Evolutionary conservation across 805 yeast genomes (phyloP).

Genomic region (Candida argentea): DNA sequence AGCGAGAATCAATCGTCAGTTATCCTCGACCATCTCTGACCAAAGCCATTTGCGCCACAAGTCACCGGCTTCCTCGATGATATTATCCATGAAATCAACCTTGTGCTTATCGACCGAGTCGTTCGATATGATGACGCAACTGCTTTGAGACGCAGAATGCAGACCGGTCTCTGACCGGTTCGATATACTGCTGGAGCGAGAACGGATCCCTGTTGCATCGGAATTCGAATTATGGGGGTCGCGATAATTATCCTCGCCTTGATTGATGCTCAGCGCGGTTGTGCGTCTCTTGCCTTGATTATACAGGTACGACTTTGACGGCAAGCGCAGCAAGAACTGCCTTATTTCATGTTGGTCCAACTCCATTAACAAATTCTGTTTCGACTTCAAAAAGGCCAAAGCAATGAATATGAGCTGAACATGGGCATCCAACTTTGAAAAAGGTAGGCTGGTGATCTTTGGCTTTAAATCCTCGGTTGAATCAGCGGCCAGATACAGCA

Average conservation of each 20-base stretch:
- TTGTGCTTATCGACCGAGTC: slow-evolving; percentile 32
- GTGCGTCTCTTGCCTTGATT: slow-evolving; percentile 17
- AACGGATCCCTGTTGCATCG: slow-evolving; percentile 5
- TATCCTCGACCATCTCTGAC: slow-evolving; percentile 29
- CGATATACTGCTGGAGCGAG: slow-evolving; percentile 6
- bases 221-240: slow-evolving; percentile 1
- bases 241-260: background rate
- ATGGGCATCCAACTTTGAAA: slow-evolving; percentile 62
- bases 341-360: slow-evolving; percentile 85
- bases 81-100: slow-evolving; percentile 59
- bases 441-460: slow-evolving; percentile 26
- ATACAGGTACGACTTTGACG: slow-evolving; percentile 35
- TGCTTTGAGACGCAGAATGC: slow-evolving; percentile 6
- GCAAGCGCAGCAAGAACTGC: slow-evolving; percentile 56
- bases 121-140: slow-evolving; percentile 16
- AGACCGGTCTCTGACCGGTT: slow-evolving; percentile 7
- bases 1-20: slow-evolving; percentile 4
- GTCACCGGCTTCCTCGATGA: slow-evolving; percentile 73
- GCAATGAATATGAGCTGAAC: slow-evolving; percentile 66
- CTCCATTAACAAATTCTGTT: slow-evolving; percentile 69
- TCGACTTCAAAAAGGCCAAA: slow-evolving; percentile 69
- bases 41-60: slow-evolving; percentile 79
- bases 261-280: slow-evolving; percentile 1
- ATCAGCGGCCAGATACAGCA: background rate
- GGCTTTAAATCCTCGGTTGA: slow-evolving; percentile 1